These are phyloP conservation scores for Scenedesmus sp. DNA, from an alignment of 163 green algal genomes.

Conservation along the genomic window DNA sequence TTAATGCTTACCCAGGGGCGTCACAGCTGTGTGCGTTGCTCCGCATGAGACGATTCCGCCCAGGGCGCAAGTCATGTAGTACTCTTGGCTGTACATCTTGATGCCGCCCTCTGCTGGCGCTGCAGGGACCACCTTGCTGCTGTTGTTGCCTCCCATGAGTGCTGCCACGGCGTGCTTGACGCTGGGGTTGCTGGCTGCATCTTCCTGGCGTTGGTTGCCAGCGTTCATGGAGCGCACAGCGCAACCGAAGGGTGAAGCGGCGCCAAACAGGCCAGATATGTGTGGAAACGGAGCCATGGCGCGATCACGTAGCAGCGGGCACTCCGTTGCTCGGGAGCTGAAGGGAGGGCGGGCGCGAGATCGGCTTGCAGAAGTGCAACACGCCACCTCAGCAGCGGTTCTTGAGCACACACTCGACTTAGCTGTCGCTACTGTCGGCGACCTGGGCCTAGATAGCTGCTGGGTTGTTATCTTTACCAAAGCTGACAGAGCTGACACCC, in stretches of 20 bases:
- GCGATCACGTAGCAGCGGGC: neutral
- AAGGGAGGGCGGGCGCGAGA: slow-evolving; percentile 13
- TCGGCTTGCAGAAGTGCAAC: neutral
- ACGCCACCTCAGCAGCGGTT: neutral
- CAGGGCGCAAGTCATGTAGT: slow-evolving; percentile 61
- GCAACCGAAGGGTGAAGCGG: slow-evolving; percentile 22
- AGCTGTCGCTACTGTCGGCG: neutral
- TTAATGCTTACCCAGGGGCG: slow-evolving; percentile 44
- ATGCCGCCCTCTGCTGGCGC: slow-evolving; percentile 61
- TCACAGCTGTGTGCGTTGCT: slow-evolving; percentile 75
- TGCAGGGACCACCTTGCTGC: slow-evolving; percentile 61
- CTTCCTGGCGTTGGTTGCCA: slow-evolving; percentile 11
- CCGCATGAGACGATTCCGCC: slow-evolving; percentile 83
- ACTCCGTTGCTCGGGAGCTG: neutral
- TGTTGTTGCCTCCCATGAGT: slow-evolving; percentile 17
- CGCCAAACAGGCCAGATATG: slow-evolving; percentile 11
- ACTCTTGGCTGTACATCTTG: slow-evolving; percentile 66
- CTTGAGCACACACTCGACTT: neutral
- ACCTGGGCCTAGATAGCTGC: neutral
- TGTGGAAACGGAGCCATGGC: slow-evolving; percentile 30
- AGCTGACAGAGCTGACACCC: slow-evolving; percentile 6
- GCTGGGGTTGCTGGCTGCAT: neutral
- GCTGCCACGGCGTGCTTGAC: slow-evolving; percentile 18
- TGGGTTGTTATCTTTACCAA: neutral
- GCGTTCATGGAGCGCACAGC: slow-evolving; percentile 5